These are phyloP conservation scores for Yarrowia yakushimensis DNA, from an alignment of 805 yeast species.

Conservation along the genomic window DNA sequence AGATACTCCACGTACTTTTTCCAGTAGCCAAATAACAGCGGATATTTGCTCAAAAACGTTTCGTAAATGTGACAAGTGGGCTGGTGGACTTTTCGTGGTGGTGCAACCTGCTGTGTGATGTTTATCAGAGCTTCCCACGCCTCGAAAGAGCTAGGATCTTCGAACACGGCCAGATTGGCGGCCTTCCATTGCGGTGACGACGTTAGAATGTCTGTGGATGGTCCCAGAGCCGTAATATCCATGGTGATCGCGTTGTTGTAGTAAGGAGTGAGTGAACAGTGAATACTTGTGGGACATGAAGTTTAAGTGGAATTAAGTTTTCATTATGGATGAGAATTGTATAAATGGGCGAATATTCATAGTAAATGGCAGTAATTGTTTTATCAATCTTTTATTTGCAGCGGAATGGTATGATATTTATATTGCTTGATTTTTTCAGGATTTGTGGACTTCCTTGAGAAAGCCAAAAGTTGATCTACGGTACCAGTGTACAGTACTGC, in stretches of 20 bases:
- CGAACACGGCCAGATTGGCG: conserved; percentile 3
- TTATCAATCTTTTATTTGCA: no score
- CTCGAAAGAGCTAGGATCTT: conserved; percentile 16
- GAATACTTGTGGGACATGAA: neutral
- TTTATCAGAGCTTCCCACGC: conserved; percentile 7
- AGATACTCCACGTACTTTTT: conserved; percentile 39
- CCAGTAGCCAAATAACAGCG: conserved; percentile 45
- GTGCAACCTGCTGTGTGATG: neutral
- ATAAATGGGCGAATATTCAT: no score
- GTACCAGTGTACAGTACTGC: no score
- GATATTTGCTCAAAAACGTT: conserved; percentile 37
- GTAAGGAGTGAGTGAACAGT: neutral
- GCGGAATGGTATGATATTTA: no score
- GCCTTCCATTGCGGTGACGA: conserved; percentile 18
- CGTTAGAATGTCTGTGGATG: neutral
- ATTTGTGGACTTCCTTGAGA: no score
- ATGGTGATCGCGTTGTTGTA: neutral
- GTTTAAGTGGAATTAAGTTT: neutral
- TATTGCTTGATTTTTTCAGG: no score
- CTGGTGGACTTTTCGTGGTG: neutral
- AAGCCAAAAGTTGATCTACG: no score
- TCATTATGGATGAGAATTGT: no score
- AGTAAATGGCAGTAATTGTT: no score
- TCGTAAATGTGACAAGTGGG: conserved; percentile 26
- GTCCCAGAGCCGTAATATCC: conserved; percentile 4